Conservation (phyloP, 345 rosid species). For the Gossypium arboreum region DNA sequence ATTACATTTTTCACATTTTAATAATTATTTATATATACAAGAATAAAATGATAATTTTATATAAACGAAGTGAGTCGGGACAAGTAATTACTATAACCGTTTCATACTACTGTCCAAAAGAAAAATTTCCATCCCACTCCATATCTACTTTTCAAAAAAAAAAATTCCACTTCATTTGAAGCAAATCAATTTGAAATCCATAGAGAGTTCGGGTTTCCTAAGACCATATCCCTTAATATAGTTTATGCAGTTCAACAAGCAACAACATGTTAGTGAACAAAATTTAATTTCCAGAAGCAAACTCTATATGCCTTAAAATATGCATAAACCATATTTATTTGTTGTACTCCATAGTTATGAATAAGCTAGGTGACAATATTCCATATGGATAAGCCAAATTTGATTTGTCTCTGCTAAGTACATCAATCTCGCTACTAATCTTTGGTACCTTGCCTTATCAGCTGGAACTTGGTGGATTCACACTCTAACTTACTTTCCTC, state of each 20-base stretch:
- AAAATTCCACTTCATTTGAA: too few species aligned
- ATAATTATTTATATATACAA: too few species aligned
- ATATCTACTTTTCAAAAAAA: too few species aligned
- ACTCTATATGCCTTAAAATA: not conserved
- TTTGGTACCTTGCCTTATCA: not conserved
- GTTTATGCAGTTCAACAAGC: too few species aligned
- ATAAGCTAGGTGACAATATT: not conserved
- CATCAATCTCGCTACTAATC: not conserved
- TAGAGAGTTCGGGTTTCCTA: too few species aligned
- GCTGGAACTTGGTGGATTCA: not conserved
- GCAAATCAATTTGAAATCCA: too few species aligned
- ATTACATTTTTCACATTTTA: too few species aligned
- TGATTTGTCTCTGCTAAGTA: not conserved
- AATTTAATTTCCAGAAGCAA: not conserved
- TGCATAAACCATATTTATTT: not conserved
- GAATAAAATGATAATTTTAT: too few species aligned
- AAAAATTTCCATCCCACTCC: too few species aligned
- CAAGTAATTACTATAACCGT: too few species aligned
- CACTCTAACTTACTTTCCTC: not conserved
- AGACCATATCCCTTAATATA: too few species aligned
- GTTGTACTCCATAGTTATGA: not conserved
- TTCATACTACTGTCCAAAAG: too few species aligned
- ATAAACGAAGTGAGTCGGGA: accelerated
- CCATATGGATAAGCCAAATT: not conserved
- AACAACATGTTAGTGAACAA: not conserved